These are phyloP conservation scores for Paramecium biaurelia DNA, from an alignment of 73 alveolate genomes.

Conservation along the genomic window DNA sequence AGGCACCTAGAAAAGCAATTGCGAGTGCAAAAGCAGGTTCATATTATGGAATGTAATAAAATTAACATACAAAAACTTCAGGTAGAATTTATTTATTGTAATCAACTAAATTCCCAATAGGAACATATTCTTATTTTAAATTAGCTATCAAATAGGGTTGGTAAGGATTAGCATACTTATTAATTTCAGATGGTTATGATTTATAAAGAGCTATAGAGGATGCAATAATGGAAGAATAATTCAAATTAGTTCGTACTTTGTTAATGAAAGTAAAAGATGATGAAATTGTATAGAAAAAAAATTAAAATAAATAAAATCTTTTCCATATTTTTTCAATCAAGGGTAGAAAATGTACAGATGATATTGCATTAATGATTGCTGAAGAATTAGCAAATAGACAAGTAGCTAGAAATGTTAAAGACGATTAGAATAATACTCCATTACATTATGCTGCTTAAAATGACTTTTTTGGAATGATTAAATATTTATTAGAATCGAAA, in stretches of 20 bases:
- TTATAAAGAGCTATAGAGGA: constrained; percentile 74
- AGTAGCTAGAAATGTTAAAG: constrained; percentile 66
- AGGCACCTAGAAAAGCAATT: not conserved
- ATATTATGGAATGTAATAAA: not conserved
- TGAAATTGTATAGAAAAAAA: constrained; percentile 42
- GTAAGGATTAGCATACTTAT: constrained; percentile 76
- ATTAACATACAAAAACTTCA: not conserved
- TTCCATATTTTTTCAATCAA: constrained; percentile 73
- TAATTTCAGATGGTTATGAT: constrained; percentile 70
- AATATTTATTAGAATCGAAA: constrained; percentile 41
- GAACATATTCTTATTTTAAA: constrained; percentile 62
- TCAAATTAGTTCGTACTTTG: constrained; percentile 71
- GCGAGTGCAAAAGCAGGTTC: not conserved
- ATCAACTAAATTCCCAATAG: not conserved
- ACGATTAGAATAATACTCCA: constrained; percentile 69
- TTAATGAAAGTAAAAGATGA: constrained; percentile 70
- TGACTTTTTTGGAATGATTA: constrained; percentile 10
- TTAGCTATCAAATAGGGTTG: constrained; percentile 71
- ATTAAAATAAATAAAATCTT: constrained; percentile 67
- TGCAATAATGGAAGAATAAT: constrained; percentile 73
- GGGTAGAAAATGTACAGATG: constrained; percentile 42
- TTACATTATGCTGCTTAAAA: constrained; percentile 75
- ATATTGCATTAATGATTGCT: not conserved
- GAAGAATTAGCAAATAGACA: constrained; percentile 54
- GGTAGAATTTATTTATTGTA: not conserved